Base-by-base conservation (phyloP, 2,329 filamentous ascomycete species). In the Colletotrichum sp. region DNA sequence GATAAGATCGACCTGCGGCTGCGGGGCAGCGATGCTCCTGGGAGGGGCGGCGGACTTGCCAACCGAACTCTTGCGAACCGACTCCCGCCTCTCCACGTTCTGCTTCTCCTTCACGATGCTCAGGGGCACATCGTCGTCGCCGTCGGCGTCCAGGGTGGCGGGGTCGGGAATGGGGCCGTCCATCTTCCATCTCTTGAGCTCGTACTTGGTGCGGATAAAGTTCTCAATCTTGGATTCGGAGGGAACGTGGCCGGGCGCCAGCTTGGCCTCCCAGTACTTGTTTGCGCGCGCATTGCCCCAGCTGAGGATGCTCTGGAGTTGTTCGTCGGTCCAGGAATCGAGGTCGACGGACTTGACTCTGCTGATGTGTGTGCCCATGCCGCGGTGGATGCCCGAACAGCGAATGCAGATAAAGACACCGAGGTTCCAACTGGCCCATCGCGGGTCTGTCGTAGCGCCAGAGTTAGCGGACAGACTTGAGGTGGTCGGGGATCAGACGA, bases 181-280 rank as follows among this genome's bases (percentile, higher is more conserved):
- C 96, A 99, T 99, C n/a, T 96, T 94, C 97, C 97, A 99, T 87
- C 98, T 91, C 91, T 98, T 99, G 70, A 97, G 94, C 85, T 99
- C 97, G 85, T 99, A 99, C 86, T 99, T 99, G 72, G 98, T 99
- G 79, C 97, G 93, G 81, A 99, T 99, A 83, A 99, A 99, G 89
- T 99, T 99, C 90, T 99, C 97, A 80, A 99, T 99, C 90, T 99
- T 99, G 79, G 94, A 92, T 88, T 99, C 98, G 26, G 96, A 98
- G 2, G 97, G 97, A 63, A 96, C 92, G 85, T 99, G 97, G 75
- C 96, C 96, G 16, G 94, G 87, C 4, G 96, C 96, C 82, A 99
- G 87, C 87, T 99, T 99, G 77, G 95, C 92, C 86, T 99, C 98
- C 96, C 96, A 99, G 85, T 99, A 98, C 89, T 98, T 99, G 88